Evolutionary conservation across 345 rosid species (phyloP).

Genomic region (Heritiera littoralis): DNA sequence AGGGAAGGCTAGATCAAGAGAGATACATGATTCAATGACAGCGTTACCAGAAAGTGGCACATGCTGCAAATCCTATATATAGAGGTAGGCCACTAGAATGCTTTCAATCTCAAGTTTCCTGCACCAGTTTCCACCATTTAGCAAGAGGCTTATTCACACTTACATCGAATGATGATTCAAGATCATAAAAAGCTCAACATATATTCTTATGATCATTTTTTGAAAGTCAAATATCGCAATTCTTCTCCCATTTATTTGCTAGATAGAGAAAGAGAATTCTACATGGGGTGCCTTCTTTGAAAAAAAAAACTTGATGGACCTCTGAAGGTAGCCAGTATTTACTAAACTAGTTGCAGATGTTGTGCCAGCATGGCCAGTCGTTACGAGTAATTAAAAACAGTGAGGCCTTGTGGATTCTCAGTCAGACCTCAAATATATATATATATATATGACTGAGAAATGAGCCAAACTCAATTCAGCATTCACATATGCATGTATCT

Average conservation of each 20-base stretch:
- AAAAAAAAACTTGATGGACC: background rate
- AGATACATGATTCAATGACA: background rate
- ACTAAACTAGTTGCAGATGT: background rate
- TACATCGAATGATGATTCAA: background rate
- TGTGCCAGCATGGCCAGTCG: background rate
- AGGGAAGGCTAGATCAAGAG: background rate
- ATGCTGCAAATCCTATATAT: background rate
- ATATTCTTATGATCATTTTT: background rate
- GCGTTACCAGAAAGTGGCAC: background rate
- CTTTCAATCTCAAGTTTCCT: background rate
- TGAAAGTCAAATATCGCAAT: background rate
- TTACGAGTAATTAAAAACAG: background rate
- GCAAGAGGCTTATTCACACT: background rate
- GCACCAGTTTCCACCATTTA: background rate
- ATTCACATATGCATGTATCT: slow-evolving; percentile 5
- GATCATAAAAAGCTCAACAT: background rate
- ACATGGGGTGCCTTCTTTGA: background rate
- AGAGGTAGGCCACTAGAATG: background rate
- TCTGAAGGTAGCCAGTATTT: background rate
- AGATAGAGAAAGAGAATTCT: background rate
- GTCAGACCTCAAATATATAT: background rate
- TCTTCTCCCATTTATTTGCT: background rate
- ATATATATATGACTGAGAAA: background rate
- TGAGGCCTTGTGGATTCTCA: background rate
- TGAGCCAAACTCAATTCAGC: background rate